Percentiles rank a stretch among this genome's conserved stretches.
These are phyloP conservation scores for Yamadazyma sp. DNA, from an alignment of 1,139 yeast species.

Conservation along the genomic window DNA sequence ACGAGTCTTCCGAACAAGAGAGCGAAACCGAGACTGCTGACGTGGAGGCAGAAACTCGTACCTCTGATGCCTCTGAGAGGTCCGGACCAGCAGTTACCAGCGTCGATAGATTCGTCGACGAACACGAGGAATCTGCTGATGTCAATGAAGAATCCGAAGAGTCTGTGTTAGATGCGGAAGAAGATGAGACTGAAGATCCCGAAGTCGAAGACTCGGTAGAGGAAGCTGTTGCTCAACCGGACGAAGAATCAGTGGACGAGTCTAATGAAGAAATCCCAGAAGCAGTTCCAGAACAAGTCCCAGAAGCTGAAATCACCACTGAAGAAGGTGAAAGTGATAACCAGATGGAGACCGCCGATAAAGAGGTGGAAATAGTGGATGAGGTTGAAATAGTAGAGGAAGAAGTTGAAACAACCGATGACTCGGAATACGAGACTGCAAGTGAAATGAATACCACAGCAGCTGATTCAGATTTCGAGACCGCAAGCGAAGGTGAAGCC, in stretches of 20 bases:
- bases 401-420: not conserved
- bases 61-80: not conserved
- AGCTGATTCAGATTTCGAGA: not conserved
- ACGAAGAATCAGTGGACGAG: not conserved
- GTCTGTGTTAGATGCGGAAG: not conserved
- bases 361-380: no score
- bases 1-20: not conserved
- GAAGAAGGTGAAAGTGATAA: no score
- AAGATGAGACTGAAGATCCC: not conserved
- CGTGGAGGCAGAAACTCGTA: conserved; percentile 5
- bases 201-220: not conserved
- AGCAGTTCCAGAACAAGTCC: not conserved
- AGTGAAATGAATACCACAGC: no score
- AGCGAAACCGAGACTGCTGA: conserved; percentile 3
- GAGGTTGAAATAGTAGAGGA: not conserved
- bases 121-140: conserved; percentile 8
- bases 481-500: conserved; percentile 2
- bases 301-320: not conserved
- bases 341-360: no score
- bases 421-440: not conserved
- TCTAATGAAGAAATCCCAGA: not conserved
- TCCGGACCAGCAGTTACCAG: conserved; percentile 5
- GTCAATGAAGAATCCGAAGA: conserved; percentile 1
- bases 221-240: not conserved
- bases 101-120: conserved; percentile 7